Conservation (phyloP, 2,329 filamentous ascomycete genomes). For the Aspergillus pseudonomiae region DNA sequence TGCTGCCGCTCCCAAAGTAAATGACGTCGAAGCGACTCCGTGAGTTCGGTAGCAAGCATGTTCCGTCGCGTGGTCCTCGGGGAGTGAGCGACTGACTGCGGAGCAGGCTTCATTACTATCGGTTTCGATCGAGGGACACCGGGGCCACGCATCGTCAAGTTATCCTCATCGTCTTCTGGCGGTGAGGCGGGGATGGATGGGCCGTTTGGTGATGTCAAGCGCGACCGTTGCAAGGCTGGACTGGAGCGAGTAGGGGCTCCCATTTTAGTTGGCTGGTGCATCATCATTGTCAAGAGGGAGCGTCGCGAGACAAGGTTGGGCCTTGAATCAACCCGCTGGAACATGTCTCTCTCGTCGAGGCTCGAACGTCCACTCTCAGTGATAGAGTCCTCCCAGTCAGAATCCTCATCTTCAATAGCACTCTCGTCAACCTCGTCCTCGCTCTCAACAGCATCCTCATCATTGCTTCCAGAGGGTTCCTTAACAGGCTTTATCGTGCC, state of each 20-base stretch:
- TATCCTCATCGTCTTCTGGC: slow-evolving; percentile 61
- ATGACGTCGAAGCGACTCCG: slow-evolving; percentile 86
- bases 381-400: slow-evolving; percentile 66
- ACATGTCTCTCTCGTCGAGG: slow-evolving; percentile 76
- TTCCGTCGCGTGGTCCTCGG: slow-evolving; percentile 89
- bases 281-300: slow-evolving; percentile 86
- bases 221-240: slow-evolving; percentile 53
- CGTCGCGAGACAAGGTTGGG: slow-evolving; percentile 81
- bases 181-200: slow-evolving; percentile 65
- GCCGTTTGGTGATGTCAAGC: slow-evolving; percentile 69
- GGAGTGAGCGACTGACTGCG: slow-evolving; percentile 76
- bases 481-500: slow-evolving; percentile 67
- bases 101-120: slow-evolving; percentile 72
- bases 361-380: slow-evolving; percentile 83
- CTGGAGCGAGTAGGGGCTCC: slow-evolving; percentile 56
- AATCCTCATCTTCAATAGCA: slow-evolving; percentile 73
- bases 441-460: slow-evolving; percentile 63
- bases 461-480: slow-evolving; percentile 52
- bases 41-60: slow-evolving; percentile 94
- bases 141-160: slow-evolving; percentile 63
- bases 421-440: slow-evolving; percentile 77
- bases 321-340: slow-evolving; percentile 88
- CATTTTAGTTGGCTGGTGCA: slow-evolving; percentile 80
- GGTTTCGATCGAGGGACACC: slow-evolving; percentile 76
- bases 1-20: slow-evolving; percentile 95